Percentiles rank a stretch among this genome's conserved stretches.
These are phyloP conservation scores for Aspergillus felis DNA, from an alignment of 2,329 filamentous ascomycete species.

Conservation along the genomic window DNA sequence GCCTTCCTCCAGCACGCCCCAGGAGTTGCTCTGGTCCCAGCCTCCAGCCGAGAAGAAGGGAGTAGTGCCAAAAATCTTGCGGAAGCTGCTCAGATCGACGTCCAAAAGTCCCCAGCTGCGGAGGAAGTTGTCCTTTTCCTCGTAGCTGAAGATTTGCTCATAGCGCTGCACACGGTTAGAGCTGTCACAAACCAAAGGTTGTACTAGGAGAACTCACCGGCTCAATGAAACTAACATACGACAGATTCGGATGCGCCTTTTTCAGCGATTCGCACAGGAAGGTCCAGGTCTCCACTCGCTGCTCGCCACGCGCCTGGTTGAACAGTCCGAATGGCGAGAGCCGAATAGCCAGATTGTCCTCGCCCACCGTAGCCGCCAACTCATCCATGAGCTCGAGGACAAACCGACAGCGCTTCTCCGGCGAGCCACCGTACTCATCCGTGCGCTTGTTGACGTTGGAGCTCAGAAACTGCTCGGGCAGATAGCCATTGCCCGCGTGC, in stretches of 20 bases:
- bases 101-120: conserved; percentile 45
- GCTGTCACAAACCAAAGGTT: too few relatives aligned
- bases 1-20: conserved; percentile 47
- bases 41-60: conserved; percentile 57
- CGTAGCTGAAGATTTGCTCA: conserved; percentile 49
- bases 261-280: conserved; percentile 50
- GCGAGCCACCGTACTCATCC: conserved; percentile 49
- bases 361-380: conserved; percentile 43
- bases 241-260: conserved; percentile 38
- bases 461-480: conserved; percentile 52
- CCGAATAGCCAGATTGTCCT: conserved; percentile 45
- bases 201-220: too few relatives aligned
- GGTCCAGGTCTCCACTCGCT: conserved; percentile 53
- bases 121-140: conserved; percentile 50
- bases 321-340: conserved; percentile 50
- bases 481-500: conserved; percentile 49
- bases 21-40: conserved; percentile 50
- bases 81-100: conserved; percentile 47
- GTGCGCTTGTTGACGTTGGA: conserved; percentile 48
- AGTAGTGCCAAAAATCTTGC: conserved; percentile 49
- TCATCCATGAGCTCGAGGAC: conserved; percentile 52
- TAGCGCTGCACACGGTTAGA: too few relatives aligned
- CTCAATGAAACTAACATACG: conserved; percentile 56
- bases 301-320: conserved; percentile 49
- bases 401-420: conserved; percentile 54